Evolutionary conservation across 768 basidiomycete genomes (phyloP).

Genomic region (Filobasidium wieringae): DNA sequence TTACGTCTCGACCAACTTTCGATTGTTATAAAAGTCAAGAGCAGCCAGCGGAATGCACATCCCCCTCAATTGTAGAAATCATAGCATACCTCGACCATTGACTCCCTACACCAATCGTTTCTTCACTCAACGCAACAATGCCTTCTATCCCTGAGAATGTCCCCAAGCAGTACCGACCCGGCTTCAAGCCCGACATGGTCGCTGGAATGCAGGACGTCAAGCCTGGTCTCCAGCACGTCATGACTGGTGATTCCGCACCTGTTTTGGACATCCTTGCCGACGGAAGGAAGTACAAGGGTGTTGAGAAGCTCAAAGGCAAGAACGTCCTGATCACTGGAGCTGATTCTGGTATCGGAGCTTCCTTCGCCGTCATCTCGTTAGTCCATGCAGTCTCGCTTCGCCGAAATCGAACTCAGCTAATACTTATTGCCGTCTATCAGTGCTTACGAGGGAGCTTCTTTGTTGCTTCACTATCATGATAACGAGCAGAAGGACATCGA

Average conservation of each 20-base stretch:
- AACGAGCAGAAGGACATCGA: constrained; percentile 47
- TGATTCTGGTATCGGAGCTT: constrained; percentile 47
- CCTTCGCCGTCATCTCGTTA: constrained; percentile 42
- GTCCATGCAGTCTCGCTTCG: not conserved
- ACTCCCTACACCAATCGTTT: too few species aligned
- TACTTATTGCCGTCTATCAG: constrained; percentile 34
- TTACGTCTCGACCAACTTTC: too few species aligned
- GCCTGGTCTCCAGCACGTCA: constrained; percentile 27
- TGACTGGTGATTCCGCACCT: constrained; percentile 25
- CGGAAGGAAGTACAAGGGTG: constrained; percentile 34
- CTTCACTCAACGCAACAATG: not conserved
- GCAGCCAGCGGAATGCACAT: too few species aligned
- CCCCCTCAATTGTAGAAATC: too few species aligned
- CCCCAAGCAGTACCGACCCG: constrained; percentile 35
- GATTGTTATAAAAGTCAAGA: too few species aligned
- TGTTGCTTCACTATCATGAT: constrained; percentile 45
- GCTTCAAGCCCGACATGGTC: constrained; percentile 27
- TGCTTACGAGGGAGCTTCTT: constrained; percentile 40
- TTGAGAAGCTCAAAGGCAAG: constrained; percentile 46
- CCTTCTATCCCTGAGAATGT: constrained; percentile 22
- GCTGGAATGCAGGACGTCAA: constrained; percentile 32
- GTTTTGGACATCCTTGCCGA: constrained; percentile 43
- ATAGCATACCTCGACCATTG: too few species aligned
- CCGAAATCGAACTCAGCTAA: constrained; percentile 27
- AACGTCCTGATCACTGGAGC: constrained; percentile 47